Percentiles rank a stretch among this genome's conserved stretches.
Evolutionary conservation across 2,329 filamentous ascomycete genomes (phyloP).

Genomic region (Fusarium multiceps): DNA sequence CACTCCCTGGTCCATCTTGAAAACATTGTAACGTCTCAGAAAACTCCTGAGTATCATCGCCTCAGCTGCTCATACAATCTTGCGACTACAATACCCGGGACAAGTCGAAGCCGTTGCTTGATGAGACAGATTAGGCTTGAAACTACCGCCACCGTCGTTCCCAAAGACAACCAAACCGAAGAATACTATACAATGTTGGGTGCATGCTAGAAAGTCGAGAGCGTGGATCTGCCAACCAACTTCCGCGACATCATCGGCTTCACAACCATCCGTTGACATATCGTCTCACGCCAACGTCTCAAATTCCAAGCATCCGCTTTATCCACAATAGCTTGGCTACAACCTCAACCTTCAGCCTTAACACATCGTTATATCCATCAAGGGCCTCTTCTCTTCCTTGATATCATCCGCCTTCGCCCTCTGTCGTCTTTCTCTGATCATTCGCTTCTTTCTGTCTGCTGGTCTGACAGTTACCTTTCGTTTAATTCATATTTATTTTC

Average conservation of each 20-base stretch:
- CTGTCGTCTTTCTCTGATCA: constrained; percentile 12
- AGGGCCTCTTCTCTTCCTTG: constrained; percentile 16
- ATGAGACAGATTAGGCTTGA: constrained; percentile 43
- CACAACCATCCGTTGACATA: constrained; percentile 32
- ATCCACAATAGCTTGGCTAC: constrained; percentile 26
- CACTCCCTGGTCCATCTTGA: constrained; percentile 32
- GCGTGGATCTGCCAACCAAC: constrained; percentile 50
- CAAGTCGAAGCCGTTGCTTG: constrained; percentile 28
- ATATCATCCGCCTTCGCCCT: constrained; percentile 27
- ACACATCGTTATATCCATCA: constrained; percentile 25
- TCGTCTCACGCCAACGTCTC: constrained; percentile 34
- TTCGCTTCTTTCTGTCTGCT: constrained; percentile 37
- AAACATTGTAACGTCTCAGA: constrained; percentile 38
- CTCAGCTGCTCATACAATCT: constrained; percentile 24
- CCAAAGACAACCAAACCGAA: constrained; percentile 9
- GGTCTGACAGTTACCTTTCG: constrained; percentile 32
- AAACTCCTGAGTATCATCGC: constrained; percentile 38
- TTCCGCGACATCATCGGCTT: constrained; percentile 47
- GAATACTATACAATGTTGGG: constrained; percentile 56
- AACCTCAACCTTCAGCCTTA: constrained; percentile 26
- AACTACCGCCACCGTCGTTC: constrained; percentile 17
- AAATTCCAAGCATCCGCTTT: constrained; percentile 18
- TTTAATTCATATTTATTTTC: constrained; percentile 22
- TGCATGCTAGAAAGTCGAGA: constrained; percentile 58
- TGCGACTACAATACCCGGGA: constrained; percentile 37